A percentile compares a stretch with the other conserved stretches of the same genome.
Conservation (phyloP, 176 grass and related monocot species). For the Cocos nucifera region DNA sequence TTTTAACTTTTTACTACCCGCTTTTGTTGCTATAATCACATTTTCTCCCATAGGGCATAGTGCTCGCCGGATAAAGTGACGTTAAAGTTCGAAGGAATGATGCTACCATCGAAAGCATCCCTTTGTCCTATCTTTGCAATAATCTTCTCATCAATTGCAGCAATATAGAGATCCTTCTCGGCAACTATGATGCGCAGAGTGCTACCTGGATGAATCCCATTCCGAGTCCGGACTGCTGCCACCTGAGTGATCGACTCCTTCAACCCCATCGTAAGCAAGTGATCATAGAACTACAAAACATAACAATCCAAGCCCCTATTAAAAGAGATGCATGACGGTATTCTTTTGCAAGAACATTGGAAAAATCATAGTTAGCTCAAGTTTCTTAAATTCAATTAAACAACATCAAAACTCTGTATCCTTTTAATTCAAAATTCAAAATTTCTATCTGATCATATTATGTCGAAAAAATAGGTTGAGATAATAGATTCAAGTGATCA, state of each 20-base stretch:
- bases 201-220: conserved; percentile 37
- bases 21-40: not conserved
- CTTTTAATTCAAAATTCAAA: too few relatives aligned
- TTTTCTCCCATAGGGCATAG: conserved; percentile 59
- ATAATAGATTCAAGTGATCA: too few relatives aligned
- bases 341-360: too few relatives aligned
- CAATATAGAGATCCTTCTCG: conserved; percentile 57
- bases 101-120: conserved; percentile 12
- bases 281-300: conserved; percentile 58
- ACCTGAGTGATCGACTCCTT: conserved; percentile 50
- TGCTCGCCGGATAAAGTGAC: conserved; percentile 31
- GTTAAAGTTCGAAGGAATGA: conserved; percentile 40
- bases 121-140: conserved; percentile 48
- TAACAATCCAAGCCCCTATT: too few relatives aligned
- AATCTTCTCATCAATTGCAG: conserved; percentile 51
- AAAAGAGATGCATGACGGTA: too few relatives aligned
- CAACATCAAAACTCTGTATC: too few relatives aligned
- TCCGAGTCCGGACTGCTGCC: conserved; percentile 38
- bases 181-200: conserved; percentile 48
- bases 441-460: too few relatives aligned
- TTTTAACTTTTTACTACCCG: too few relatives aligned
- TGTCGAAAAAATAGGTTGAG: too few relatives aligned
- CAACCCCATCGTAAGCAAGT: conserved; percentile 57
- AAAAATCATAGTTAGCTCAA: too few relatives aligned
- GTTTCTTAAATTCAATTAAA: too few relatives aligned